A percentile compares a stretch with the other conserved stretches of the same genome.
These are phyloP conservation scores for Boletus patriciae DNA, from an alignment of 768 basidiomycete species.

Conservation along the genomic window DNA sequence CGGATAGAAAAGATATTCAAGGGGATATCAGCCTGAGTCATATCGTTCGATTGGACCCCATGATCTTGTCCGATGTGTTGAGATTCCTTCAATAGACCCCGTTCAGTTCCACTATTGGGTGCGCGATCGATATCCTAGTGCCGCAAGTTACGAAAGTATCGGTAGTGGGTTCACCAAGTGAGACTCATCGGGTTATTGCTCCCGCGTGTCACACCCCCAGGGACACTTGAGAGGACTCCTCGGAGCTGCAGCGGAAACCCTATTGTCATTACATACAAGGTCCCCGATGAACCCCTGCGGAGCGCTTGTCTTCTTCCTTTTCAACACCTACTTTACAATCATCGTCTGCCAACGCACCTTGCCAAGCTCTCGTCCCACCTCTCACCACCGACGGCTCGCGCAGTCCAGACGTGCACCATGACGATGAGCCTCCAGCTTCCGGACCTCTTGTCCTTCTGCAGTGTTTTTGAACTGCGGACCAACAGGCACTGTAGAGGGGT, in stretches of 20 bases:
- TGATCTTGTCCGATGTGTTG: neutral
- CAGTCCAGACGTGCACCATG: slow-evolving; percentile 4
- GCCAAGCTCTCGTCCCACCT: neutral
- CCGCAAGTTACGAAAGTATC: neutral
- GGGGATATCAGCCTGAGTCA: slow-evolving; percentile 5
- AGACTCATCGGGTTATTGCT: slow-evolving; percentile 7
- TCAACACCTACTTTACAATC: slow-evolving; percentile 6
- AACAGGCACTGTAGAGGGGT: slow-evolving; percentile 30
- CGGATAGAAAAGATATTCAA: slow-evolving; percentile 26
- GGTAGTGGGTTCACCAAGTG: neutral
- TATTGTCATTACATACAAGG: slow-evolving; percentile 19
- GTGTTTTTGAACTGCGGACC: slow-evolving; percentile 26
- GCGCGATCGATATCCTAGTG: neutral
- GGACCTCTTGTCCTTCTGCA: slow-evolving; percentile 28
- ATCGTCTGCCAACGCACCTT: neutral
- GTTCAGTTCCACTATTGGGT: neutral
- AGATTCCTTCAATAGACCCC: neutral
- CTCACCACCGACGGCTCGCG: neutral
- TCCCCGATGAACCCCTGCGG: neutral
- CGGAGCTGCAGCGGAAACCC: slow-evolving; percentile 18
- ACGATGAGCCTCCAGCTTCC: slow-evolving; percentile 33
- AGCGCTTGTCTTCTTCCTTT: slow-evolving; percentile 5
- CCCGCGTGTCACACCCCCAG: neutral
- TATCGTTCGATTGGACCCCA: neutral
- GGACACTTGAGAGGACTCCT: slow-evolving; percentile 10